Evolutionary conservation across 305 asterid genomes (phyloP).

Genomic region (Fraxinus baroniana): DNA sequence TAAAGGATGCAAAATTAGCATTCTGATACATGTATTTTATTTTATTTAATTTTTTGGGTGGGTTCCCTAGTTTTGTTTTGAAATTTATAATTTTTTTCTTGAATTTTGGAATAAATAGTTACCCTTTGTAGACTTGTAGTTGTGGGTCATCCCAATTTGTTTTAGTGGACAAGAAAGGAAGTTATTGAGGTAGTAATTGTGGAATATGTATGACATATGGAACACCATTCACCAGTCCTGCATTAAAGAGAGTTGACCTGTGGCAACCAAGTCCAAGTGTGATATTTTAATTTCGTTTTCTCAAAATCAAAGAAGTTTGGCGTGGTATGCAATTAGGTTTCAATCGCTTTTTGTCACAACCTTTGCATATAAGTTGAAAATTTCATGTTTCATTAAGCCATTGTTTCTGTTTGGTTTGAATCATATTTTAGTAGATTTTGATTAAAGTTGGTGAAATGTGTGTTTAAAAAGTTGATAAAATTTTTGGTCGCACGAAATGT

Average conservation of each 20-base stretch:
- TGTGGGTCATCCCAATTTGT: neutral
- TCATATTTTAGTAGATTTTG: neutral
- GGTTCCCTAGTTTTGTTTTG: neutral
- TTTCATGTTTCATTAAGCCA: neutral
- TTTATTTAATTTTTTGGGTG: neutral
- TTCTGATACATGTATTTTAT: neutral
- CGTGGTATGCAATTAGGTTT: neutral
- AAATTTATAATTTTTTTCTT: neutral
- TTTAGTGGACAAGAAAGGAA: neutral
- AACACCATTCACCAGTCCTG: neutral
- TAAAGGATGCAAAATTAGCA: neutral
- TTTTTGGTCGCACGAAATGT: neutral
- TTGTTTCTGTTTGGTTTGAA: neutral
- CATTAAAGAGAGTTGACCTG: neutral
- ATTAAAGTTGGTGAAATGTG: too few relatives aligned
- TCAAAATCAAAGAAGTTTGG: neutral
- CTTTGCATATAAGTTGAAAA: neutral
- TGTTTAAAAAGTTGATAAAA: neutral
- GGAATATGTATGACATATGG: neutral
- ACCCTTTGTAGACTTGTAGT: neutral
- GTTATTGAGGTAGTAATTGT: neutral
- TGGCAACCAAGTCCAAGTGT: neutral
- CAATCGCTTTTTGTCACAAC: neutral
- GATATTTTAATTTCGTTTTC: neutral
- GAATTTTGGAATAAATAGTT: neutral